phyloP scores from a whole-genome alignment of 345 rosid species.

The sweet orange (Citrus sinensis) region DNA sequence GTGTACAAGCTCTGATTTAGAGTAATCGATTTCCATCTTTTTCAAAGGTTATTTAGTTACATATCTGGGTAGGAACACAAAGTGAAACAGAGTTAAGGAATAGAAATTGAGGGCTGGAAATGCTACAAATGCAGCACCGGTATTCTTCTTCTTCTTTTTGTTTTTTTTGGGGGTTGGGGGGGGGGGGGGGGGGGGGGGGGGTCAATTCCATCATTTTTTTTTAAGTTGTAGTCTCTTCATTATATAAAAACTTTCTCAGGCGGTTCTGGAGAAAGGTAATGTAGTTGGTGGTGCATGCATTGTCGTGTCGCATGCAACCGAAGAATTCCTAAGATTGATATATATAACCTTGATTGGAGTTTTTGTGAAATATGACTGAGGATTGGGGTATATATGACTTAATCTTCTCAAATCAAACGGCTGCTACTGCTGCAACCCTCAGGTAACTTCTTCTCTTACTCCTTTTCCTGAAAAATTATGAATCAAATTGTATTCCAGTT shows the following conservation, averaged over 20 bases:
- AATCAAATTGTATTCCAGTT: too few relatives aligned
- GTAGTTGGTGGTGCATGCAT: conserved; percentile 15
- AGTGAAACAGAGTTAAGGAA: conserved; percentile 17
- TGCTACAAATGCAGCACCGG: conserved; percentile 31
- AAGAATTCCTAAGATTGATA: not conserved
- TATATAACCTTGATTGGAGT: too few relatives aligned
- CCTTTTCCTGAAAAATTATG: too few relatives aligned
- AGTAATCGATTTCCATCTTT: not conserved
- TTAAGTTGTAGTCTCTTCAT: not conserved
- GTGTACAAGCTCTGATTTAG: not conserved
- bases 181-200: too few relatives aligned
- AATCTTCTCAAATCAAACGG: not conserved
- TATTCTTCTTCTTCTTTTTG: not conserved
- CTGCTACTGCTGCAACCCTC: too few relatives aligned
- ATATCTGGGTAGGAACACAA: not conserved
- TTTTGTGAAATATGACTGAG: too few relatives aligned
- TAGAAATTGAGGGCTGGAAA: conserved; percentile 21
- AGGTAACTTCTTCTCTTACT: too few relatives aligned
- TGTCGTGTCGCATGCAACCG: not conserved
- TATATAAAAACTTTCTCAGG: not conserved
- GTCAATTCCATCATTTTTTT: not conserved
- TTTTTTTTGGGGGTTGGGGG: too few relatives aligned
- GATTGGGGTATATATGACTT: too few relatives aligned
- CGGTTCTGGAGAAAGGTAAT: conserved; percentile 4
- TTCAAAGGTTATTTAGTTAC: not conserved